A percentile compares a stretch with the other conserved stretches of the same genome.
Evolutionary conservation across 78 protist genomes (phyloP).

Genomic region (Isochrysis galbana): DNA sequence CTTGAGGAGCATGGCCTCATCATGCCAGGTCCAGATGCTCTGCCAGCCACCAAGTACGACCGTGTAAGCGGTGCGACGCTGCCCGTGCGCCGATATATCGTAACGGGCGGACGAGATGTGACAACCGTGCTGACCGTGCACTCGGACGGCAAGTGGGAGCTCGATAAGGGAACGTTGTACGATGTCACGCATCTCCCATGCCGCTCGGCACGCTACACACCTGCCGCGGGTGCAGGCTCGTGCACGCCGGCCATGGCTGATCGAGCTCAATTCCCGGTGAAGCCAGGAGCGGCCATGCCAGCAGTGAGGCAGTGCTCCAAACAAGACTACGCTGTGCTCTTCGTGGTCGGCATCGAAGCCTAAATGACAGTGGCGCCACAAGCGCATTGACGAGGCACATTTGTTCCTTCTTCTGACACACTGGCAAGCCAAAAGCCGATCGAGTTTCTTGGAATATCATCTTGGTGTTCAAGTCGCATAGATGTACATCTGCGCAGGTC

Average conservation of each 20-base stretch:
- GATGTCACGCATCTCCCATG: slow-evolving; percentile 39
- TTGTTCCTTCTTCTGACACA: no score
- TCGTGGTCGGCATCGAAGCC: slow-evolving; percentile 23
- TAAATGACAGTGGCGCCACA: no score
- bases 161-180: neutral
- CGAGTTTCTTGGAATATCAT: no score
- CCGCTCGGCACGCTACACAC: slow-evolving; percentile 3
- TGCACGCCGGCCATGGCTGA: neutral
- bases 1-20: slow-evolving; percentile 41
- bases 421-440: no score
- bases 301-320: neutral
- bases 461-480: no score
- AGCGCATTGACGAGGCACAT: no score
- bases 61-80: neutral
- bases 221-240: neutral
- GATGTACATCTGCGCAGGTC: no score
- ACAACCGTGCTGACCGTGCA: slow-evolving; percentile 24
- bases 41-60: neutral
- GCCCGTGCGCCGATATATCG: neutral
- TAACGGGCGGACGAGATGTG: slow-evolving; percentile 28
- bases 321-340: slow-evolving; percentile 30
- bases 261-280: neutral
- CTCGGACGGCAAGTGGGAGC: slow-evolving; percentile 2
- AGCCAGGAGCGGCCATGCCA: slow-evolving; percentile 32
- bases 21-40: slow-evolving; percentile 7